Evolutionary conservation across 1,139 yeast species (phyloP), one percentile per base, ranked within the genome.

Genomic region (Pichia sp.): DNA sequence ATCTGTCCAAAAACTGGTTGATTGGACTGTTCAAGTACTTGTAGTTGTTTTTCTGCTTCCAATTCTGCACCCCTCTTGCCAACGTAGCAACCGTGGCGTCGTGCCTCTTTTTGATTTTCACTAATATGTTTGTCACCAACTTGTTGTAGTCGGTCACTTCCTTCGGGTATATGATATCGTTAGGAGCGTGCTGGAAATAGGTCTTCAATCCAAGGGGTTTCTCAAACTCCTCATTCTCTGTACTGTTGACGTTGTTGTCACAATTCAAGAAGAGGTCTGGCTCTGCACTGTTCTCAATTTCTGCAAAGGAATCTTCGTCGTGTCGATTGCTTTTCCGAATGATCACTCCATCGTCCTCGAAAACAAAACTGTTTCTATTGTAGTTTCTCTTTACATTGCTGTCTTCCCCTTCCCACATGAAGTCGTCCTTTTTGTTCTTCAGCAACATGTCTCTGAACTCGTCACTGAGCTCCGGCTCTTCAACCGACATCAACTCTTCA

Each of bases 61-160:
- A 90, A 70, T 88, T 95, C 64, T 86, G 84, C 8, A 90, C 95
- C 19, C 97, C 97, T 64, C 88, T 92, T 1, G 97, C 97, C 70
- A 90, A 86, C 0, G 96, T 90, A 10, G 95, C 87, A 11, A 90
- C 97, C 0, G 96, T 92, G 2, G 96, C 95, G 71, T 90, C 97
- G 67, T 90, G 97, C 52, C 97, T 76, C 63, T 80, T 81, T 67
- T 90, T 90, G 69, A 90, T 90, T 60, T 78, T 81, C 52, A 82
- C 79, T 56, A 90, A 74, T 0, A 89, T 76, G 52, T 84, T 84
- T 53, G 84, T 82, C 13, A 89, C 92, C 26, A 69, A 62, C 62
- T 80, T 80, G 70, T 88, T 90, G 71, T 85, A 90, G 57, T 82
- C 84, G 62, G 81, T 79, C 23, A 88, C 87, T 67, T 86, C 95